These are phyloP conservation scores for Anethum foeniculum DNA, from an alignment of 140 eudicot genomes.

Conservation along the genomic window DNA sequence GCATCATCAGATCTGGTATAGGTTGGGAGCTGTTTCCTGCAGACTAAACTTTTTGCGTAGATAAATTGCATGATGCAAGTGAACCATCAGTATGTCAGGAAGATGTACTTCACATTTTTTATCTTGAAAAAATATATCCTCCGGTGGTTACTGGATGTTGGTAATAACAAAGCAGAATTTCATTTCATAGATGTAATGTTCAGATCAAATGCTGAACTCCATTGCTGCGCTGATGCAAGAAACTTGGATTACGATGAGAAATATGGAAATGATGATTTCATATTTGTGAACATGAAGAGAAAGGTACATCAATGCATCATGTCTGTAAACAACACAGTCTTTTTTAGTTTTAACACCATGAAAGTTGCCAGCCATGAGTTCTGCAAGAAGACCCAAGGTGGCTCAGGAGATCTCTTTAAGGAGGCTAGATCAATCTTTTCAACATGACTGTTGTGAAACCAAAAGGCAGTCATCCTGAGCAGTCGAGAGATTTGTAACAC, in stretches of 20 bases:
- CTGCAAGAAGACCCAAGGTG: conserved; percentile 26
- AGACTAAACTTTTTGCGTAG: too few relatives aligned
- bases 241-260: conserved; percentile 11
- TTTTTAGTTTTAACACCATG: conserved; percentile 21
- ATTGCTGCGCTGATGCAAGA: background rate
- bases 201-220: background rate
- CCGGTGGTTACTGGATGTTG: too few relatives aligned
- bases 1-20: too few relatives aligned
- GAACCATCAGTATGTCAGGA: too few relatives aligned
- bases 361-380: conserved; percentile 29
- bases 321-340: conserved; percentile 8
- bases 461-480: conserved; percentile 21
- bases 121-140: too few relatives aligned
- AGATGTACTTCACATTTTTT: too few relatives aligned
- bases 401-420: conserved; percentile 32
- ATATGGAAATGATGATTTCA: background rate
- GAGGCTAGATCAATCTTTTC: conserved; percentile 33
- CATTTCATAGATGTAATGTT: background rate
- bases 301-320: conserved; percentile 4
- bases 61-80: too few relatives aligned
- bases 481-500: conserved; percentile 19
- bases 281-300: conserved; percentile 1
- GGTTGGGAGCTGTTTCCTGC: too few relatives aligned
- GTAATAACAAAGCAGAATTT: background rate
- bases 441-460: conserved; percentile 27